Conservation (phyloP, 176 grass and related monocot genomes). For the Saccharum spontaneum region DNA sequence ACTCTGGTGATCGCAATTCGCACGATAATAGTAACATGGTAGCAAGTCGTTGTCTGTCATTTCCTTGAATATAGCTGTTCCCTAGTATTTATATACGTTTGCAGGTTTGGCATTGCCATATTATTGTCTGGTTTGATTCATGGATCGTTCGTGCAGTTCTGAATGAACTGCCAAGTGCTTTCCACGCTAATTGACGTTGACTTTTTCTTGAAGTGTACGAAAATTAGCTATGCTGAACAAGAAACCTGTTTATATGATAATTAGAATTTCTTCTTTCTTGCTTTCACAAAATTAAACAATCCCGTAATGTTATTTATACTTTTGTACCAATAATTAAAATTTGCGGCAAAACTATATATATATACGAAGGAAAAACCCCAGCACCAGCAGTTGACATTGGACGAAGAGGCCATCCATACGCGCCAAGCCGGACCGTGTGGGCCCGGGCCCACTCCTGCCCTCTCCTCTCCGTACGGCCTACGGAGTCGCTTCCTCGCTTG, state of each 20-base stretch:
- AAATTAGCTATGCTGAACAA: not conserved
- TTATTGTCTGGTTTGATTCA: not conserved
- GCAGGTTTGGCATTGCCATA: not conserved
- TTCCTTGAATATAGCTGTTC: too few relatives aligned
- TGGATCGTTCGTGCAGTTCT: not conserved
- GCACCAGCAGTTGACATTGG: conserved; percentile 19
- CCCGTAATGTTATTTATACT: not conserved
- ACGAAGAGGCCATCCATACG: not conserved
- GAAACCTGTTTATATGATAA: not conserved
- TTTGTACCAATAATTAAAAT: not conserved
- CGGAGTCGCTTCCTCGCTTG: not conserved
- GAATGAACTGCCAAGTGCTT: not conserved
- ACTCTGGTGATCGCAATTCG: too few relatives aligned
- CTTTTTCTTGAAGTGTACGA: not conserved
- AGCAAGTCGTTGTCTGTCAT: too few relatives aligned
- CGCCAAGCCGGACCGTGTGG: conserved; percentile 3
- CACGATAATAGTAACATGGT: too few relatives aligned
- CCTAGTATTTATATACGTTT: not conserved
- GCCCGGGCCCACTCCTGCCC: not conserved
- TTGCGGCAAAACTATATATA: not conserved
- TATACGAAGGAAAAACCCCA: not conserved
- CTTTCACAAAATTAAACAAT: not conserved
- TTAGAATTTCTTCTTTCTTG: not conserved
- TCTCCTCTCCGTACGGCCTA: not conserved
- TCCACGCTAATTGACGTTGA: not conserved